Conservation (phyloP, 768 basidiomycete species). For the Rubroboletus pulcherrimus region DNA sequence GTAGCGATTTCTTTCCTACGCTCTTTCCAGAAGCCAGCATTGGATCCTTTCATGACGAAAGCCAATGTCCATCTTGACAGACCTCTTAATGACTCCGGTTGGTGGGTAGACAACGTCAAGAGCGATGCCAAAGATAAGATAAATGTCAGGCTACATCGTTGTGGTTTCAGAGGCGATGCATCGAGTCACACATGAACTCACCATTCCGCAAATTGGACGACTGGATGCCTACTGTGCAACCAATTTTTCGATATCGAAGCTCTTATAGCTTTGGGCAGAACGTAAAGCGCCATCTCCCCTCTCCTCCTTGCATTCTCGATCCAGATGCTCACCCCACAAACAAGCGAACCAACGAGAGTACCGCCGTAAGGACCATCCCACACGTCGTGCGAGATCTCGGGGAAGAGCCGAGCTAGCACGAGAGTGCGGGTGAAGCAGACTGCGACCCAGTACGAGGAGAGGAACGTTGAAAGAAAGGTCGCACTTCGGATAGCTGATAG, state of each 20-base stretch:
- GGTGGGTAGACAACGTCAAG: constrained; percentile 58
- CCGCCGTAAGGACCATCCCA: constrained; percentile 78
- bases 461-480: constrained; percentile 67
- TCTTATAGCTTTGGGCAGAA: constrained; percentile 66
- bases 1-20: constrained; percentile 16
- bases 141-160: constrained; percentile 48
- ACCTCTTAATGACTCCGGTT: constrained; percentile 64
- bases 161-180: constrained; percentile 8
- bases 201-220: constrained; percentile 52
- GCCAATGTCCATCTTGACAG: constrained; percentile 68
- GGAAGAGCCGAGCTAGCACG: constrained; percentile 58
- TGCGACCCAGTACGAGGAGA: constrained; percentile 65
- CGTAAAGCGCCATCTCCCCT: constrained; percentile 79
- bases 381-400: constrained; percentile 67
- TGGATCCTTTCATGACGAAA: constrained; percentile 62
- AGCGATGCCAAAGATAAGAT: constrained; percentile 62
- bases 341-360: constrained; percentile 59
- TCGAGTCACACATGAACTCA: constrained; percentile 26
- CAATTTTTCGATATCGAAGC: constrained; percentile 57
- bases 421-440: constrained; percentile 70
- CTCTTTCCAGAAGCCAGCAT: constrained; percentile 50
- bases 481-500: constrained; percentile 61
- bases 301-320: constrained; percentile 68
- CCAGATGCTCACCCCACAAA: constrained; percentile 75
- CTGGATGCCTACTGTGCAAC: constrained; percentile 41